Base-by-base conservation (phyloP, 2,329 filamentous ascomycete species). In the Zasmidium cellare region DNA sequence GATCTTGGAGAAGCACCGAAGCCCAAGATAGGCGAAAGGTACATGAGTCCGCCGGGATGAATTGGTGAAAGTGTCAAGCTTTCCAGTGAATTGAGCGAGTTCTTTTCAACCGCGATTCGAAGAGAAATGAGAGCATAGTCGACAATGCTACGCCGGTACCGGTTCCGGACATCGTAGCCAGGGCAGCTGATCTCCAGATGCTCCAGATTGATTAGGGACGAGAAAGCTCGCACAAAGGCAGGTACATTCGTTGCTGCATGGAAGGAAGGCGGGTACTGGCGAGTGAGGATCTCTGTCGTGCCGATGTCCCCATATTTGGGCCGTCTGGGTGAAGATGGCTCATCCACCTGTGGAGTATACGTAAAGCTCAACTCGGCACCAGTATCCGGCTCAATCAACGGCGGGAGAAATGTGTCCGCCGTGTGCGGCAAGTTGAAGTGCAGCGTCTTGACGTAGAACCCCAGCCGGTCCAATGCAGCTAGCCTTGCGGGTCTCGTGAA, bases 71-170 rank as follows among this genome's bases (percentile, higher is more conserved):
- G 81, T 0, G 89, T 89, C 2, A 96, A 80, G 59, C 87, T 87
- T 62, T 81, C 79, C 14, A 96, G 82, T 57, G 80, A 82, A 51
- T 78, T 79, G 50, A 94, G 76, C 1, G 86, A 84, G 9, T 87
- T 84, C 54, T 87, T 84, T 77, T 96, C 92, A 25, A 96, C 76
- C 12, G 92, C 88, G 63, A 96, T 91, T 63, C 91, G 88, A 55
- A 96, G 77, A 63, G 90, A 94, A 71, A 96, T 91, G 60, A 96
- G 85, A 3, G 91, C 91, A 70, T 94, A 96, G 79, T 96, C 92
- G 59, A 96, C 90, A 50, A 88, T 86, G 72, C 86, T 87, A 49
- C 90, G 84, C 38, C 91, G 84, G 71, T 92, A 91, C 46, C 88
- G 81, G 71, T 91, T 86, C 38, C 71, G 61, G 9, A 81, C 77